Conservation (phyloP, 2,329 filamentous ascomycete species). For the Fusarium buharicum region DNA sequence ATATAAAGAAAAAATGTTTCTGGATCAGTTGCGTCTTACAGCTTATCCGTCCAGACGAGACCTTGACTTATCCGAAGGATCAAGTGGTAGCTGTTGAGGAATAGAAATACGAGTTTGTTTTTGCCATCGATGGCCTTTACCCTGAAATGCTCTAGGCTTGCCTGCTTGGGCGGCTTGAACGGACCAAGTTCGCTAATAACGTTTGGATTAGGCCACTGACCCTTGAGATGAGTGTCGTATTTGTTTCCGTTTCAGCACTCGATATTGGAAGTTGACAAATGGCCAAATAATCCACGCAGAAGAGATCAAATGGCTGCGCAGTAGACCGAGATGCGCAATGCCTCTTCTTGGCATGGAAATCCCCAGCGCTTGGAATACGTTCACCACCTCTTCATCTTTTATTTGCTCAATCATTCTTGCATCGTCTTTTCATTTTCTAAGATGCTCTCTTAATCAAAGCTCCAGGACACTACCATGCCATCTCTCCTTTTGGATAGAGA, state of each 20-base stretch:
- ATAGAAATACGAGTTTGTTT: background rate
- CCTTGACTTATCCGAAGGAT: slow-evolving; percentile 2
- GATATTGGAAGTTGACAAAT: background rate
- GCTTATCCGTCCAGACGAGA: slow-evolving; percentile 1
- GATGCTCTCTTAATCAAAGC: background rate
- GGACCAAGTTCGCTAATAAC: background rate
- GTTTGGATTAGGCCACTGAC: background rate
- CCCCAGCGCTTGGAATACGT: too few species aligned
- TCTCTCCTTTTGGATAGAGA: background rate
- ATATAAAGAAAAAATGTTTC: slow-evolving; percentile 10
- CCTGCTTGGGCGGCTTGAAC: background rate
- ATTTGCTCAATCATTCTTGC: background rate
- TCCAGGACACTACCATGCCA: background rate
- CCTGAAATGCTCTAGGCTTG: background rate
- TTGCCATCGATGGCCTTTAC: background rate
- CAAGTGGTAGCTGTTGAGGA: background rate
- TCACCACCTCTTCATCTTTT: background rate
- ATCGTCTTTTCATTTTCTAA: background rate
- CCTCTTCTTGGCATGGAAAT: too few species aligned
- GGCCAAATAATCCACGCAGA: background rate
- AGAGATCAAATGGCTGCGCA: slow-evolving; percentile 15
- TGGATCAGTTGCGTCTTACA: background rate
- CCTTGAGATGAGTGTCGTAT: background rate
- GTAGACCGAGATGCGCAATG: background rate
- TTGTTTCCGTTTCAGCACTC: background rate